Base-by-base conservation (phyloP, 805 yeast species). In the Starmerella geochares region DNA sequence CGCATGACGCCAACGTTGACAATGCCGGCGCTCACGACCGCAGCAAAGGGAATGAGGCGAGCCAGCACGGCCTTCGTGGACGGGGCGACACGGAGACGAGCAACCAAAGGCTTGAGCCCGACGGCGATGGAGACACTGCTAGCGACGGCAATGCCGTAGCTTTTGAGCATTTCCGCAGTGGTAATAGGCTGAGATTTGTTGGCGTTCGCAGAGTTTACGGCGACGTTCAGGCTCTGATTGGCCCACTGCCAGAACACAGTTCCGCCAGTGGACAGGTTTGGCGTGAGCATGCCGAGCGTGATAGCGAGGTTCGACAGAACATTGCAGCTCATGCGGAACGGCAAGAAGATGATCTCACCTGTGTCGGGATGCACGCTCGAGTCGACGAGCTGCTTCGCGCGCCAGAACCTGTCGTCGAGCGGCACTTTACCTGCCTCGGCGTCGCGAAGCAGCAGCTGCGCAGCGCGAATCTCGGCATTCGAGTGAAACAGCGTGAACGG, bases 231-330 rank as follows among this genome's bases (percentile, higher is more conserved):
- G 20, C 96, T 86, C 69, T 92, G 99, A 69, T 92, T 92, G 19
- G 96, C 94, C 65, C 92, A 78, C 69, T 92, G 99, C 99, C 98
- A 92, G 68, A 92, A 90, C 20, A 87, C 64, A 0, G 97, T 90
- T 33, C 98, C 99, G 0, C 76, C 78, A 9, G 87, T 79, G 9
- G 95, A 94, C 62, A 92, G 67, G 49, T 84, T 83, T 7, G 99
- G 99, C 1, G 96, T 90, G 57, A 92, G 75, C 99, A 92, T 92
- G 57, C 99, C 99, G 3, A 83, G 90, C 5, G 97, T 90, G 45
- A 92, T 97, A 20, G 90, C 90, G 67, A 92, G 69, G 66, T 92
- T 92, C 10, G 95, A 86, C 48, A 92, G 71, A 16, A 92, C 99
- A 70, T 92, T 86, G 28, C 90, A 82, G 21, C 96, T 86, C 99